Base-by-base conservation (phyloP, 2,329 filamentous ascomycete species). In the Phaeosphaeria sp. region DNA sequence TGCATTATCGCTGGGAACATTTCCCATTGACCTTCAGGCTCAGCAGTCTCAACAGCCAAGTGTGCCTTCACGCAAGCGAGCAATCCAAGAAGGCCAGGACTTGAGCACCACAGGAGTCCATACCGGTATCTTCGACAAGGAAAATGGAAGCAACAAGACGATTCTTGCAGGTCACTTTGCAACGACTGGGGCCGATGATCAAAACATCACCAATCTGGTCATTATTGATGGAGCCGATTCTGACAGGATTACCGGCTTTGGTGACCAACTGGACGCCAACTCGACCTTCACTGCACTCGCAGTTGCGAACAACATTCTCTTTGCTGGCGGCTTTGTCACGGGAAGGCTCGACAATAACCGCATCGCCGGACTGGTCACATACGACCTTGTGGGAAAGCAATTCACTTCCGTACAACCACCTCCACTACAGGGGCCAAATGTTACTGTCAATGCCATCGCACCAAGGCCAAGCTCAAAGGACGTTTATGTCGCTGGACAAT, bases 131-230 rank as follows among this genome's bases (percentile, higher is more conserved):
- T 97, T 96, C 72, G 92, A 96, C 75, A 85, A 84, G 41, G 82
- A 84, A 17, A 86, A 87, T 61, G 82, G 81, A 57, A 85, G 87
- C 62, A 97, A 97, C 76, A 83, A 96, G 55, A 98, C 95, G 0
- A 86, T 98, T 41, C 83, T 98, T 25, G 95, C 89, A 49, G 95
- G 95, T 1, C 92, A 93, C 68, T 99, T 99, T 74, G 85, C 86
- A 7, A 89, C 91, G 0, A 86, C 82, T 27, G 86, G 85, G 15
- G 84, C 84, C 7, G 86, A 93, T 65, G 91, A 89, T 21, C 87
- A 89, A 3, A 83, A 84, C 5, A 83, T 97, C 59, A 83, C 92
- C 64, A 98, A 97, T 68, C 81, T 99, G 17, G 82, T 90, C 39
- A 86, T 99, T 63, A 87, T 98, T 60, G 91, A 97, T 74, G 89